These are phyloP conservation scores for Solanum chaucha DNA, from an alignment of 257 asterid genomes.

Conservation along the genomic window DNA sequence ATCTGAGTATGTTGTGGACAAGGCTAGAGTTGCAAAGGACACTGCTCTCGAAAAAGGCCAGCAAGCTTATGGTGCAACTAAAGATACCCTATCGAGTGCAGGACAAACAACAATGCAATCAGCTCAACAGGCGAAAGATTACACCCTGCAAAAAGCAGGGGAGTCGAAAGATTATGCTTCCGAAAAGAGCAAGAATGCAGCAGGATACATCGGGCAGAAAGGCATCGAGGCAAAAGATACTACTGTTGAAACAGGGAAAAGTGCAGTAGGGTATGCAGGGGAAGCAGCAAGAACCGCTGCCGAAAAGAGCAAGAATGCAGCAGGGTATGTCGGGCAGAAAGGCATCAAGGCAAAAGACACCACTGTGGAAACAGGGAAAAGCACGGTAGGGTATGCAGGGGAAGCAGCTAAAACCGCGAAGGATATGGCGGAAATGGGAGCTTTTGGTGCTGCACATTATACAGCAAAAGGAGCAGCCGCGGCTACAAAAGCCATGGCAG, in stretches of 20 bases:
- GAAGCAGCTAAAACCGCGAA: conserved; percentile 36
- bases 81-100: neutral
- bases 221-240: conserved; percentile 33
- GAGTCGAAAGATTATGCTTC: conserved; percentile 6
- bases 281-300: too few relatives aligned
- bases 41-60: neutral
- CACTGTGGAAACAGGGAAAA: conserved; percentile 36
- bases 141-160: neutral
- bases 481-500: conserved; percentile 41
- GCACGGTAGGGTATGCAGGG: conserved; percentile 37
- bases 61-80: neutral
- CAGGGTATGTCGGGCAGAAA: too few relatives aligned
- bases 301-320: too few relatives aligned
- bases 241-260: too few relatives aligned
- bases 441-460: conserved; percentile 64
- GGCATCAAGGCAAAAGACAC: too few relatives aligned
- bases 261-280: too few relatives aligned
- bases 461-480: conserved; percentile 47
- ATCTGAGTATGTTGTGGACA: neutral
- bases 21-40: neutral
- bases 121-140: conserved; percentile 15
- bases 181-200: conserved; percentile 17
- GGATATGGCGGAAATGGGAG: conserved; percentile 50
- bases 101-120: neutral
- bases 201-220: conserved; percentile 25